These are phyloP conservation scores for Cryphonectria parasitica DNA, from an alignment of 2,329 filamentous ascomycete species.

Conservation along the genomic window DNA sequence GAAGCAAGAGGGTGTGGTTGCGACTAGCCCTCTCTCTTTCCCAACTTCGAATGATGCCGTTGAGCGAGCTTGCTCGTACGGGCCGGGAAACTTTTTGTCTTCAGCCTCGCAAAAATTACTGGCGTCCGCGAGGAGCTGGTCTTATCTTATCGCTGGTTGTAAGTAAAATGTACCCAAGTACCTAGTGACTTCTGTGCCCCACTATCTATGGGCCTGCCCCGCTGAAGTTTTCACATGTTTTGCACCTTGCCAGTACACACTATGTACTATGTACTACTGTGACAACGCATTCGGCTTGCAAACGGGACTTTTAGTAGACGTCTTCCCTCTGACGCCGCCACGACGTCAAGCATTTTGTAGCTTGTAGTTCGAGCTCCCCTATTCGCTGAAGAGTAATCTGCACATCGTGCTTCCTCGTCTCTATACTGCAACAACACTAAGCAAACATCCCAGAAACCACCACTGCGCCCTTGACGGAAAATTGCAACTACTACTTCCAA, in stretches of 20 bases:
- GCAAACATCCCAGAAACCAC: not conserved
- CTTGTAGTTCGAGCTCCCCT: not conserved
- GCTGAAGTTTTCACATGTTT: not conserved
- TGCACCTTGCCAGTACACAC: not conserved
- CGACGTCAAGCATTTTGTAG: slow-evolving; percentile 3
- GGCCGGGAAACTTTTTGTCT: slow-evolving; percentile 8
- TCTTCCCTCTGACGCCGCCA: not conserved
- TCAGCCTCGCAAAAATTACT: slow-evolving; percentile 16
- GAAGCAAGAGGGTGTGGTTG: not conserved
- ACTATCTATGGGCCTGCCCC: not conserved
- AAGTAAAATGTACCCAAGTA: not conserved
- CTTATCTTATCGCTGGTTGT: slow-evolving; percentile 20
- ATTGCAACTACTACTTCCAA: not conserved
- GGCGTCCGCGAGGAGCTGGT: slow-evolving; percentile 14
- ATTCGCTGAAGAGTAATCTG: not conserved
- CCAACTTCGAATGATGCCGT: not conserved
- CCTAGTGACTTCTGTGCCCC: not conserved
- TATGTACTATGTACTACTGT: not conserved
- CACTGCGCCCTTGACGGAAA: not conserved
- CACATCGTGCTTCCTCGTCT: not conserved
- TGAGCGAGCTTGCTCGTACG: not conserved
- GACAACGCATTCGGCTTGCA: not conserved
- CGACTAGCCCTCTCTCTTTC: not conserved
- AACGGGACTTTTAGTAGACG: not conserved
- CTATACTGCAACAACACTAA: not conserved